Evolutionary conservation across 2,329 filamentous ascomycete species (phyloP).

Genomic region (Fonsecaea nubica): DNA sequence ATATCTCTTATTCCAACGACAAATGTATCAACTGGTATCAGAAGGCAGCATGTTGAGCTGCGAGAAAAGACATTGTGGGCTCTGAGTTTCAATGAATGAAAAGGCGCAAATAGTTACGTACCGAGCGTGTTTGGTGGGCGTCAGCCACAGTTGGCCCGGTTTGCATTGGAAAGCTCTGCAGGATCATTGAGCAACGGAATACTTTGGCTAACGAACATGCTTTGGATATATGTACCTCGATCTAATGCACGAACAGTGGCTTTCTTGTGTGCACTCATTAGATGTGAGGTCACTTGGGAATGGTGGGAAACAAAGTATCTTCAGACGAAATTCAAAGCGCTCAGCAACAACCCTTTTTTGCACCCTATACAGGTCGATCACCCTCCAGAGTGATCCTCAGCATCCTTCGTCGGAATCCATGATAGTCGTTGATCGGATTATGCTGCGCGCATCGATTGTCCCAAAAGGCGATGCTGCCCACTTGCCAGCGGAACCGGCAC

Average conservation of each 20-base stretch:
- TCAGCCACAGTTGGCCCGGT: constrained; percentile 17
- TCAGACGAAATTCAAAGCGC: not conserved
- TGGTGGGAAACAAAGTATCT: not conserved
- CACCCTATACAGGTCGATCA: constrained; percentile 30
- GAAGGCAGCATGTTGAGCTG: not conserved
- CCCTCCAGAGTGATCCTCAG: constrained; percentile 36
- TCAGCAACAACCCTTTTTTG: not conserved
- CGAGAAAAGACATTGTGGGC: not conserved
- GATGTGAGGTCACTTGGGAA: not conserved
- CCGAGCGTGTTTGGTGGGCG: not conserved
- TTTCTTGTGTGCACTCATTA: not conserved
- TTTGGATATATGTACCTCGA: not conserved
- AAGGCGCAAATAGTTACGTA: not conserved
- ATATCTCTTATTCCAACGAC: not conserved
- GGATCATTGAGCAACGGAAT: not conserved
- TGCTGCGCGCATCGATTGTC: constrained; percentile 52
- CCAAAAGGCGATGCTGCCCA: constrained; percentile 60
- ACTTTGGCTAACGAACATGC: not conserved
- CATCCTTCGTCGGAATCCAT: constrained; percentile 37
- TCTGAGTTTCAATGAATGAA: not conserved
- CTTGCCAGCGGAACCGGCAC: constrained; percentile 57
- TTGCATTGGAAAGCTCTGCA: constrained; percentile 4
- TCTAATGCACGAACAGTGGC: not conserved
- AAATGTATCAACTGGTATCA: not conserved
- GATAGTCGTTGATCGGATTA: constrained; percentile 38